Percentiles rank a stretch among this genome's conserved stretches.
Evolutionary conservation across 2,329 filamentous ascomycete genomes (phyloP).

Genomic region (Diaporthe destruens): DNA sequence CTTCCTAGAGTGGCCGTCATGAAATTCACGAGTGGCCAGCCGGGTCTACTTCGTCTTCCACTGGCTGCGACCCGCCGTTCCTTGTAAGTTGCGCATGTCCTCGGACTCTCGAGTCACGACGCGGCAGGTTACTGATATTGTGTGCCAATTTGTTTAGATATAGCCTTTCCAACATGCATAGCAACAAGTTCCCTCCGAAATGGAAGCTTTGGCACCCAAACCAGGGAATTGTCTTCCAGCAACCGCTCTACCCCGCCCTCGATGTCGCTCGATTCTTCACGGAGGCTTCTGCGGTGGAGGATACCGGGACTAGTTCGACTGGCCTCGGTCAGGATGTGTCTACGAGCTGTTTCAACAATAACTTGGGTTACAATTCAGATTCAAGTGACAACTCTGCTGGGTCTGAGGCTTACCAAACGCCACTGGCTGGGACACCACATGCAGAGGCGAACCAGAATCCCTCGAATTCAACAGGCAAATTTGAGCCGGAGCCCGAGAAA

Average conservation of each 20-base stretch:
- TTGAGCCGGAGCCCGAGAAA: neutral
- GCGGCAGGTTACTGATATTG: neutral
- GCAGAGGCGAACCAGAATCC: neutral
- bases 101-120: neutral
- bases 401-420: neutral
- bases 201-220: slow-evolving; percentile 53
- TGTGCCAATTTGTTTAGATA: slow-evolving; percentile 7
- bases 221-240: slow-evolving; percentile 55
- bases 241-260: slow-evolving; percentile 45
- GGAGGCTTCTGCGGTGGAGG: slow-evolving; percentile 35
- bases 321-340: slow-evolving; percentile 17
- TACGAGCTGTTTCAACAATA: neutral
- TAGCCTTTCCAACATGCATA: slow-evolving; percentile 41
- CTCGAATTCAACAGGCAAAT: neutral
- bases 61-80: slow-evolving; percentile 33
- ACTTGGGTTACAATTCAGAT: neutral
- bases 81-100: slow-evolving; percentile 37
- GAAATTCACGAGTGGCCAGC: slow-evolving; percentile 33
- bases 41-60: slow-evolving; percentile 26
- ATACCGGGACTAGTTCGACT: neutral
- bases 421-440: neutral
- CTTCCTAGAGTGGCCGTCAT: slow-evolving; percentile 35
- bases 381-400: neutral
- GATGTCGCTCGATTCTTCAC: slow-evolving; percentile 39
- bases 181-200: slow-evolving; percentile 33